Conservation (phyloP, 2,329 filamentous ascomycete genomes). For the Paraphaeosphaeria minitans region DNA sequence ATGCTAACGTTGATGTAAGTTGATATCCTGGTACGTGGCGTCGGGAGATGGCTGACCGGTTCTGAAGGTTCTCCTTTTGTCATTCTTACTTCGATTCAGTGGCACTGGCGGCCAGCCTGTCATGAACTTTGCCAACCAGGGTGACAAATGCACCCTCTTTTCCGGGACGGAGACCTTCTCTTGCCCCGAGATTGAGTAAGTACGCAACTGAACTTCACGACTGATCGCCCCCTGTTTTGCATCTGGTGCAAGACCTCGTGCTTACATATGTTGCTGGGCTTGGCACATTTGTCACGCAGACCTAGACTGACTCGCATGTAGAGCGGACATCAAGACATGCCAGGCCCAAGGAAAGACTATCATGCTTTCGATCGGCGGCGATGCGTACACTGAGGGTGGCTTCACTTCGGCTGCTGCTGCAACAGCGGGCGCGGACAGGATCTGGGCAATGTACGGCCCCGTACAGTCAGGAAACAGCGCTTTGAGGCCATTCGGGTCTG, state of each 20-base stretch:
- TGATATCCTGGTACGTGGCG: not conserved
- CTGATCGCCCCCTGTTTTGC: not conserved
- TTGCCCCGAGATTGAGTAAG: constrained; percentile 70
- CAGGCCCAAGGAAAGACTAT: constrained; percentile 71
- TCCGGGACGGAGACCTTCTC: constrained; percentile 61
- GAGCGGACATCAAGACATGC: constrained; percentile 60
- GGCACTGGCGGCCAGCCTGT: constrained; percentile 56
- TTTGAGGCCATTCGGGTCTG: constrained; percentile 69
- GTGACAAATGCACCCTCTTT: constrained; percentile 66
- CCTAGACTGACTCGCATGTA: constrained; percentile 20
- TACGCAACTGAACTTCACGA: not conserved
- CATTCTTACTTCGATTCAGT: constrained; percentile 65
- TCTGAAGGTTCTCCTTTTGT: constrained; percentile 61
- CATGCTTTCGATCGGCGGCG: constrained; percentile 72
- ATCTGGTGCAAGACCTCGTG: not conserved
- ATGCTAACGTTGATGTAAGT: constrained; percentile 52
- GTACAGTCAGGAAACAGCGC: constrained; percentile 46
- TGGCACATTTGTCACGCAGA: not conserved
- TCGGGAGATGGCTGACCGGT: not conserved
- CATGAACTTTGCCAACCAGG: constrained; percentile 69
- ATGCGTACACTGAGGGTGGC: constrained; percentile 71
- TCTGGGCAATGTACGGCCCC: constrained; percentile 76
- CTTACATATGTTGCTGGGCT: not conserved
- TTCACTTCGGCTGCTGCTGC: constrained; percentile 51
- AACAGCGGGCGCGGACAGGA: constrained; percentile 58